Base-by-base conservation (phyloP, 768 basidiomycete genomes). In the Fibroporia radiculosa region DNA sequence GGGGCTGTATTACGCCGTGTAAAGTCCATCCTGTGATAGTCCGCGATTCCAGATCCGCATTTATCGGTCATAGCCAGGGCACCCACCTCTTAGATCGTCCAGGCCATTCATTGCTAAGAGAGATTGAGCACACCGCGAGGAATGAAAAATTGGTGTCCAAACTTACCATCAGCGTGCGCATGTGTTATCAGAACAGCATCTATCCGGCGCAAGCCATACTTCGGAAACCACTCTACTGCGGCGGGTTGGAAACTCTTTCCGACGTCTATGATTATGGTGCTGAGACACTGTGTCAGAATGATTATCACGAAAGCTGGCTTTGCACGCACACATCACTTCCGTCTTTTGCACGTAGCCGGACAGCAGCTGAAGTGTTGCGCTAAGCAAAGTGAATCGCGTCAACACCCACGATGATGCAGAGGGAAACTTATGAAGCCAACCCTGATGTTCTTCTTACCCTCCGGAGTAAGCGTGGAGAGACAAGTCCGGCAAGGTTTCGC, bases 121-220 rank as follows among this genome's bases (percentile, higher is more conserved):
- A 44, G 28, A n/a, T n/a, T n/a, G n/a, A n/a, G n/a, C n/a, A 24
- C 2, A 25, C 2, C 22, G 13, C 27, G 39, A 32, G 33, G 16
- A 26, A 33, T 39, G 34, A 42, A 23, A 28, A 3, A 35, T 19
- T 25, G 24, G 32, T 26, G 24, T 28, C 11, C 3, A 44, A 19
- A 55, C 66, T 41, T 40, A 75, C 77, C 86, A 63, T 90, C 88
- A 28, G 88, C 85, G 65, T 93, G 92, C 6, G 87, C 80, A 63
- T 93, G 91, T 0, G 90, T 93, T 32, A 95, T 77, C 13, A 96
- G 66, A 8, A 95, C 71, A 32, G 77, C 81, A 53, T 86, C 80
- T 43, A 85, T 82, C 49, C 70, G 66, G 53, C 90, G 70, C 33
- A 95, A 64, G 3, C 78, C 79, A 59, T 84, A 82, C 59, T 79